Evolutionary conservation across 2,329 filamentous ascomycete genomes (phyloP).

Genomic region (Tolypocladium ovalisporum): DNA sequence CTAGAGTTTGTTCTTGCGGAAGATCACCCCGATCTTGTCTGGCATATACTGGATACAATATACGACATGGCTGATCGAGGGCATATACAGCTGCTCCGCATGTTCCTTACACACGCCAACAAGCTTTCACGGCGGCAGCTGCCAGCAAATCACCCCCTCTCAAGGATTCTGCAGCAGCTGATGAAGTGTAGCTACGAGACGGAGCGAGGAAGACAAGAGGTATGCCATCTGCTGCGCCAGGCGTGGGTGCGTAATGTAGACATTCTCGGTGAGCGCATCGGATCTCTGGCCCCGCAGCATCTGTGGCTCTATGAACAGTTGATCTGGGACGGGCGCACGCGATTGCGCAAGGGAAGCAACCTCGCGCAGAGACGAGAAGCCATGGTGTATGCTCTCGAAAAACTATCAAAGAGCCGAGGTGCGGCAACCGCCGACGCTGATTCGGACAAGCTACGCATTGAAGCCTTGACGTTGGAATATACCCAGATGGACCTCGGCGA

Average conservation of each 20-base stretch:
- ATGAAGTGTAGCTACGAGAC: slow-evolving; percentile 18
- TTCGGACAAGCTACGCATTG: slow-evolving; percentile 17
- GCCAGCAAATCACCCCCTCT: slow-evolving; percentile 20
- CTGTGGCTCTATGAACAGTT: slow-evolving; percentile 28
- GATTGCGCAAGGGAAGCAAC: slow-evolving; percentile 19
- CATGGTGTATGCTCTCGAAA: slow-evolving; percentile 20
- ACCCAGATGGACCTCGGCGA: slow-evolving; percentile 27
- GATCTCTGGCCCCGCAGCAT: slow-evolving; percentile 15
- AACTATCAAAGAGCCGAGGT: slow-evolving; percentile 9
- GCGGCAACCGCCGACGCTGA: slow-evolving; percentile 5
- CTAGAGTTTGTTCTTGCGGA: slow-evolving; percentile 24
- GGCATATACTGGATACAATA: slow-evolving; percentile 26
- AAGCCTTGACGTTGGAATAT: slow-evolving; percentile 23
- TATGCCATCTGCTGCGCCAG: slow-evolving; percentile 21
- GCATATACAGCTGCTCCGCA: slow-evolving; percentile 20
- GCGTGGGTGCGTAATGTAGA: slow-evolving; percentile 26
- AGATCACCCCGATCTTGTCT: slow-evolving; percentile 25
- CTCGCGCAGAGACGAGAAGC: slow-evolving; percentile 13
- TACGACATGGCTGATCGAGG: slow-evolving; percentile 25
- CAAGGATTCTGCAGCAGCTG: slow-evolving; percentile 20
- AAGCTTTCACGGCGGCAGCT: slow-evolving; percentile 16
- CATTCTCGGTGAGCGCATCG: slow-evolving; percentile 19
- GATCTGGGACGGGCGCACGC: slow-evolving; percentile 26
- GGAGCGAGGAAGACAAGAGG: slow-evolving; percentile 17
- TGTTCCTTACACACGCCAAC: slow-evolving; percentile 22